A percentile compares a stretch with the other conserved stretches of the same genome.
Evolutionary conservation across 352 stramenopile species (phyloP).

Genomic region (Phytophthora kernoviae): DNA sequence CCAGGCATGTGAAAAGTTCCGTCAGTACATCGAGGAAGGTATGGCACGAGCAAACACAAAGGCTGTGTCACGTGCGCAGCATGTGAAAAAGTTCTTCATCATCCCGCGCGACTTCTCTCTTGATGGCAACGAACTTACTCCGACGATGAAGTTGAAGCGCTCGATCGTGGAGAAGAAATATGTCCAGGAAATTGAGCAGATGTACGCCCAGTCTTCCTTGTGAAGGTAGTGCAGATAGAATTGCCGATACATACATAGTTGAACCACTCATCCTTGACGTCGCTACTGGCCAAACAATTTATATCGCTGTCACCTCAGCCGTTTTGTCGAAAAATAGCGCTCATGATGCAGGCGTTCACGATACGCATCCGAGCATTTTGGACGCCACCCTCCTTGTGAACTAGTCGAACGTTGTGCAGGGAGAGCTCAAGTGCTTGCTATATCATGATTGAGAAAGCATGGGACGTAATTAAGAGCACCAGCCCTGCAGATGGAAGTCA

Average conservation of each 20-base stretch:
- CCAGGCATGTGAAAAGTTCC: slow-evolving; percentile 65
- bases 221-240: slow-evolving; percentile 2
- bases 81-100: slow-evolving; percentile 83
- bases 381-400: slow-evolving; percentile 8
- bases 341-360: not conserved
- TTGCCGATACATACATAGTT: not conserved
- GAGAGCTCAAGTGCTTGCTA: slow-evolving; percentile 4
- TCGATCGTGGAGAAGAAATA: slow-evolving; percentile 89
- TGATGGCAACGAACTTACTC: slow-evolving; percentile 89
- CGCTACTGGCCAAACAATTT: no score
- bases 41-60: slow-evolving; percentile 67
- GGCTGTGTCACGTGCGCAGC: slow-evolving; percentile 55
- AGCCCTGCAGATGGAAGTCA: not conserved
- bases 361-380: slow-evolving; percentile 11
- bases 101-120: slow-evolving; percentile 86
- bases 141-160: slow-evolving; percentile 95
- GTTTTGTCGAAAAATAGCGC: slow-evolving; percentile 27
- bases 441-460: slow-evolving; percentile 21
- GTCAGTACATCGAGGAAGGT: slow-evolving; percentile 75
- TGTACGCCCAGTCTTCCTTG: slow-evolving; percentile 62
- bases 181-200: slow-evolving; percentile 77
- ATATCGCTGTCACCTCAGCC: no score
- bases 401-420: not conserved
- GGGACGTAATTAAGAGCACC: slow-evolving; percentile 18
- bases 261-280: not conserved